Base-by-base conservation (phyloP, 129 eudicot species). In the Smallanthus sonchifolius region DNA sequence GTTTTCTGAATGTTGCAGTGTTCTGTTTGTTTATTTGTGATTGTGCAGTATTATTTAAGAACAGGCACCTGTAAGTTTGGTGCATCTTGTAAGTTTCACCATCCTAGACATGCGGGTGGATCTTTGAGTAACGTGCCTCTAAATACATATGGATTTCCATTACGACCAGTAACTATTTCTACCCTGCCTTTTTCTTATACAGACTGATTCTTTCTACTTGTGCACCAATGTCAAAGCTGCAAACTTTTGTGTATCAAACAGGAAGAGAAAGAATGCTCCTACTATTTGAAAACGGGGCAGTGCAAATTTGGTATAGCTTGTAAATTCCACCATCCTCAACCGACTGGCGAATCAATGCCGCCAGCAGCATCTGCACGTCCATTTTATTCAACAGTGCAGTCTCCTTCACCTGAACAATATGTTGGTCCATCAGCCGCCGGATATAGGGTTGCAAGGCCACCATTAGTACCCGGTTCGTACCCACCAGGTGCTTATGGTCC, bases 271-370 rank as follows among this genome's bases (percentile, higher is more conserved):
- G 97, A 93, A 78, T 93, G 98, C 98, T 86, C 98, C 96, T 90
- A 93, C 87, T 93, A 93, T 93, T 88, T 93, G 84, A 88, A 93
- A 88, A 93, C 97, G 86, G 98, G 98, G 96, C 97, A 88, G 81
- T 93, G 98, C 98, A 93, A 90, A 86, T 93, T 90, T 82, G 93
- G 98, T 70, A 72, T 77, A 77, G 91, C 98, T 43, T 93, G 98
- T 90, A 93, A 93, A 90, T 93, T 87, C 89, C 84, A 93, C 84
- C 98, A 93, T 82, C 98, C 98, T 77, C 92, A 85, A 73, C 89
- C 95, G 5, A 84, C 82, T 86, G 92, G 89, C 70, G 69, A 82
- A 75, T 81, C 95, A 39, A 64, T 80, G 76, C 88, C 89, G 39
- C 61, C 81, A 75, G 72, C 71, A 38, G 87, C 84, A 20, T 65